Evolutionary conservation across 176 grass and related monocot species (phyloP).

Genomic region (Puccinellia tenuiflora): DNA sequence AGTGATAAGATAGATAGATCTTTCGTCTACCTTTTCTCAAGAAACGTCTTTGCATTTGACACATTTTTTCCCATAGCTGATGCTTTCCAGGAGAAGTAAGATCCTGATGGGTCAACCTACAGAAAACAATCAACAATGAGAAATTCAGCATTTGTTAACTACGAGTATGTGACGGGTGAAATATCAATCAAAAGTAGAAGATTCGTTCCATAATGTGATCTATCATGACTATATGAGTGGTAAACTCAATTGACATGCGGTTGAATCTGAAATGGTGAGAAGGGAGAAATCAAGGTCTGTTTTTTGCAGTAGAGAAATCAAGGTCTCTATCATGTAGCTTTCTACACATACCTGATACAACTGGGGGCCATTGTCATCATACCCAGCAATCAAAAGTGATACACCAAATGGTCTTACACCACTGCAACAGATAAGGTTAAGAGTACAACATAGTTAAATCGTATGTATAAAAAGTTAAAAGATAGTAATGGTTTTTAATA

Average conservation of each 20-base stretch:
- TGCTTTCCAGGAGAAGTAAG: constrained; percentile 99
- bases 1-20: background rate
- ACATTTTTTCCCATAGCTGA: constrained; percentile 99
- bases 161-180: background rate
- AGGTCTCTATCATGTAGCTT: background rate
- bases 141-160: background rate
- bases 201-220: background rate
- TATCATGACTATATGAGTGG: background rate
- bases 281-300: no score
- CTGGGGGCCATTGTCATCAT: constrained; percentile 93
- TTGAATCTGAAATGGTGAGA: background rate
- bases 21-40: constrained; percentile 74
- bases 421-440: constrained; percentile 42
- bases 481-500: background rate
- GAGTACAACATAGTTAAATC: background rate
- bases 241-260: background rate
- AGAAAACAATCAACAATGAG: constrained; percentile 10
- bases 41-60: constrained; percentile 96
- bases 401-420: constrained; percentile 98
- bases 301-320: no score
- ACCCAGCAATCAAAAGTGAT: constrained; percentile 85
- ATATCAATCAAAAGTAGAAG: constrained; percentile 12
- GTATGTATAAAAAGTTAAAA: background rate
- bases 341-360: constrained; percentile 70
- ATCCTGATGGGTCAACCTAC: constrained; percentile 95